Base-by-base conservation (phyloP, 805 yeast species). In the Candida silvicultrix region DNA sequence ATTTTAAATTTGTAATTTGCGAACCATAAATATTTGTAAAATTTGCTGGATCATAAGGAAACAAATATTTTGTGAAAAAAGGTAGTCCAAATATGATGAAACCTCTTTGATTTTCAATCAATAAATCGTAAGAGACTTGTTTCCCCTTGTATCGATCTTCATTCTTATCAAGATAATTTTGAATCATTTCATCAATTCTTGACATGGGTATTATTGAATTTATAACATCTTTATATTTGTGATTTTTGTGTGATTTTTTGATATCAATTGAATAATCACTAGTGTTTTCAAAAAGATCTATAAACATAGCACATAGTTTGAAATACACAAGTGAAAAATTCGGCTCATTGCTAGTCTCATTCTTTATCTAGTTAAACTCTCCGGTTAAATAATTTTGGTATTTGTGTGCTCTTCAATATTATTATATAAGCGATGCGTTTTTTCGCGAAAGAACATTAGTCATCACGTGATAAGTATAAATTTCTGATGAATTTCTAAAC, bases 101-200 rank as follows among this genome's bases (percentile, higher is more conserved):
- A 0, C 85, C 85, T 16, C 85, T 62, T 62, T 79, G 78, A 54
- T 77, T 77, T 54, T 78, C 83, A 4, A 77, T 62, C 1, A 79
- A 50, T 14, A 74, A 56, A 38, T 78, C 82, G 25, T 55, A 54
- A 2, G 57, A 54, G 5, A 15, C 6, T 8, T 18, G 11, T 19
- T 35, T 35, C 15, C 22, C 22, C 15, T 18, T 4, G 31, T 28
- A 28, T 28, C 4, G 23, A 8, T 35, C 4, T 9, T 18, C 6
- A 11, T 35, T 35, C 38, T 18, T 18, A 4, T 8, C 7, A 6
- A 35, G 7, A 11, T 19, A 35, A 16, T 35, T 35, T 2, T 35
- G 5, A 4, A 35, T 18, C 5, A 18, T 18, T 12, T 35, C 38
- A 11, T 35, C 38, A 5, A 35, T 19, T 8, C 11, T 19, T 18